These are phyloP conservation scores for Delitschia confertaspora DNA, from an alignment of 495 filamentous ascomycete species.

Conservation along the genomic window DNA sequence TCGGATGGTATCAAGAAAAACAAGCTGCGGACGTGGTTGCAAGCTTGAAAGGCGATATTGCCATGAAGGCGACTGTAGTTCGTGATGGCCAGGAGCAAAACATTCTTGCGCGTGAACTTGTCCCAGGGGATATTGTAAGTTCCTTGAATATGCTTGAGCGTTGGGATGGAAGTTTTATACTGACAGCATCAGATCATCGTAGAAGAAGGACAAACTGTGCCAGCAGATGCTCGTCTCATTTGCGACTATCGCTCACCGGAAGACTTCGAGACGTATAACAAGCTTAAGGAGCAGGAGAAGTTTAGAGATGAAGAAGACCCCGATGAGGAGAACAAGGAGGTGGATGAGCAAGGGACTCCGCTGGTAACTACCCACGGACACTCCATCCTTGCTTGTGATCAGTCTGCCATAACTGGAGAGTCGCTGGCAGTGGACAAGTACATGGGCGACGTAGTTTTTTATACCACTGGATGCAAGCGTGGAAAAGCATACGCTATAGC, in stretches of 20 bases:
- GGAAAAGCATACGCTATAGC: constrained; percentile 63
- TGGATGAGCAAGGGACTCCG: constrained; percentile 34
- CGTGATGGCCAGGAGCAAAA: constrained; percentile 63
- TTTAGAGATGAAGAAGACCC: constrained; percentile 49
- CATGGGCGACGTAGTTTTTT: constrained; percentile 63
- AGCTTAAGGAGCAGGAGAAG: constrained; percentile 46
- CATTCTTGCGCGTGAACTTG: constrained; percentile 70
- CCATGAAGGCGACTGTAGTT: constrained; percentile 64
- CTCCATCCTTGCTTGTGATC: constrained; percentile 58
- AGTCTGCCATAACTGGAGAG: constrained; percentile 71
- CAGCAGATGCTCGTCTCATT: constrained; percentile 66
- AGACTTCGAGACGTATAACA: constrained; percentile 62
- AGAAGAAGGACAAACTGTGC: constrained; percentile 68
- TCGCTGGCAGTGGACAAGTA: constrained; percentile 72
- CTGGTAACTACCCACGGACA: constrained; percentile 40
- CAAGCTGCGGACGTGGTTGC: constrained; percentile 78
- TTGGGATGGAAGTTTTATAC: background rate
- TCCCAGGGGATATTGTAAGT: constrained; percentile 73
- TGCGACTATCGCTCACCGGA: constrained; percentile 65
- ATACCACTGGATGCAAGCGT: constrained; percentile 72
- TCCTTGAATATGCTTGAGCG: background rate
- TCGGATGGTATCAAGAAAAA: constrained; percentile 84
- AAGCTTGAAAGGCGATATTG: constrained; percentile 73
- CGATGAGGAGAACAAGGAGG: constrained; percentile 49
- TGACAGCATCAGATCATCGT: constrained; percentile 45